phyloP scores from a whole-genome alignment of 805 yeast species.

The Yamadazyma phyllophila region DNA sequence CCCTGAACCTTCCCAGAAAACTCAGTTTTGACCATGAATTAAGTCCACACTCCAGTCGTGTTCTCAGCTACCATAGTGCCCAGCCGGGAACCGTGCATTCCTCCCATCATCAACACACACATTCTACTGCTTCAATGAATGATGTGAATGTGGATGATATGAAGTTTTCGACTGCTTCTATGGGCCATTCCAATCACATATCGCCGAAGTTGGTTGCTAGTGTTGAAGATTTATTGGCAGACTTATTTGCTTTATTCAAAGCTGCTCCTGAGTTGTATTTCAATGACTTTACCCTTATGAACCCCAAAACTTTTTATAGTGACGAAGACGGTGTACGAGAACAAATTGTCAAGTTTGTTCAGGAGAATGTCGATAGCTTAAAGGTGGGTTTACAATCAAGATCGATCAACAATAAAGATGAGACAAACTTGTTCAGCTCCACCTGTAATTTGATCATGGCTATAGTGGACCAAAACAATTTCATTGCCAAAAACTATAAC shows the following conservation, averaged over 20 bases:
- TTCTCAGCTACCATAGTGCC: background rate
- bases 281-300: slow-evolving; percentile 24
- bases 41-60: slow-evolving; percentile 7
- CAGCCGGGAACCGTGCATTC: background rate
- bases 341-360: slow-evolving; percentile 19
- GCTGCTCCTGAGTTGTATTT: slow-evolving; percentile 35
- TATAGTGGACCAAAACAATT: slow-evolving; percentile 21
- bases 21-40: slow-evolving; percentile 13
- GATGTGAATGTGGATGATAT: slow-evolving; percentile 12
- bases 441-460: slow-evolving; percentile 33
- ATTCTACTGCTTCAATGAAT: background rate
- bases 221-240: slow-evolving; percentile 31
- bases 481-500: slow-evolving; percentile 18
- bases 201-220: slow-evolving; percentile 5
- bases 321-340: slow-evolving; percentile 16
- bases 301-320: slow-evolving; percentile 14
- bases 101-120: slow-evolving; percentile 2
- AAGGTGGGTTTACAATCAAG: slow-evolving; percentile 18
- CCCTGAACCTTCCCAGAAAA: slow-evolving; percentile 1
- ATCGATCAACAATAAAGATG: slow-evolving; percentile 12
- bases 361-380: slow-evolving; percentile 22
- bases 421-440: slow-evolving; percentile 27
- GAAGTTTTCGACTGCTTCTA: slow-evolving; percentile 9
- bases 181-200: background rate
- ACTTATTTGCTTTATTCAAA: slow-evolving; percentile 30